phyloP scores from a whole-genome alignment of 345 rosid genomes.

The Salix purpurea region DNA sequence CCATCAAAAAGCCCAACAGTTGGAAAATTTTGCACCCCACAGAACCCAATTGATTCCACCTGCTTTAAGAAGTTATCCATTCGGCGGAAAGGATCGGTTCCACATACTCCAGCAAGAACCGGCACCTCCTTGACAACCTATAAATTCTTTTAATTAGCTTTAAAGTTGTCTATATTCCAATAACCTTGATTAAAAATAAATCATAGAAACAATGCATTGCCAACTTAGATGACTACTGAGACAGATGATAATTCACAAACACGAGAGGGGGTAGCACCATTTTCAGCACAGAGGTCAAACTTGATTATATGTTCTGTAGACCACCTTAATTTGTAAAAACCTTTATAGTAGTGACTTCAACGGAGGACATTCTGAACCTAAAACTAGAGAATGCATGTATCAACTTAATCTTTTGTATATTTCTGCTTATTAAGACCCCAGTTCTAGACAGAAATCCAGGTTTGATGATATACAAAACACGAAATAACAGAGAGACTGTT shows the following conservation, averaged over 20 bases:
- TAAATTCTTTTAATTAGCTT: conserved; percentile 1
- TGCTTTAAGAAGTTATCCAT: conserved; percentile 83
- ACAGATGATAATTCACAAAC: background rate
- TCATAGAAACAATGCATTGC: background rate
- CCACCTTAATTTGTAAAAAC: background rate
- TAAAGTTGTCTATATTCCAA: background rate
- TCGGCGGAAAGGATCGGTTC: conserved; percentile 87
- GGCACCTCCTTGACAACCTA: conserved; percentile 84
- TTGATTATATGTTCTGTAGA: background rate
- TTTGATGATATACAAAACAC: background rate
- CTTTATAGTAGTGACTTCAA: background rate
- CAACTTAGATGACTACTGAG: background rate
- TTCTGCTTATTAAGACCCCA: background rate
- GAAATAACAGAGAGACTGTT: background rate
- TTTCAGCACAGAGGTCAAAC: background rate
- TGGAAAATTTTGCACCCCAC: conserved; percentile 94
- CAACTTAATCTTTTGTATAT: background rate
- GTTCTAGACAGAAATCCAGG: background rate
- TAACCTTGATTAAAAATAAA: background rate
- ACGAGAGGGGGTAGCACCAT: background rate
- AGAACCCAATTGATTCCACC: conserved; percentile 79
- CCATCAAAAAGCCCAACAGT: conserved; percentile 97
- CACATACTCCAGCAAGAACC: conserved; percentile 95
- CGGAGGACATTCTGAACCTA: background rate
- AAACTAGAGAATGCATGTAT: too few species aligned